Base-by-base conservation (phyloP, 208 protist genomes). In the Trypanosoma mega region DNA sequence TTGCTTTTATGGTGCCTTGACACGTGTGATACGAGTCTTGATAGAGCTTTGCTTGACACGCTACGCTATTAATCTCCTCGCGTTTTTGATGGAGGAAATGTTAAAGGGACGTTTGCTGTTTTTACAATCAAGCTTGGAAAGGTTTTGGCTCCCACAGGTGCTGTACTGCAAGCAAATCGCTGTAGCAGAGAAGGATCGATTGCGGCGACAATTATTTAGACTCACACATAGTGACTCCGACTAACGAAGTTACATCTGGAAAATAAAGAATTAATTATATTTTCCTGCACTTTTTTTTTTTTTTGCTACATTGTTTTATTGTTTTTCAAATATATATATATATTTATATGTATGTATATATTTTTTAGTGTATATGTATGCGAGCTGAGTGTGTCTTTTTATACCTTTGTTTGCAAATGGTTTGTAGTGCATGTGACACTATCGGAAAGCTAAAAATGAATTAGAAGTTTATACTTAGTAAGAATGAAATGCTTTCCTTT, bases 161-260 rank as follows among this genome's bases (percentile, higher is more conserved):
- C 27, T 74, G 11, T 16, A 56, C 9, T 71, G 55, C 24, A 63
- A 65, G 23, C 58, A 73, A 45, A 68, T 94, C 3, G 74, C 82
- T n/a, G 34, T 50, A 0, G 77, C 72, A 24, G 82, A 94, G 57
- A 89, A 75, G 59, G 72, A 64, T 11, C 77, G 82, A 5, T 45
- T 94, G 33, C 47, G 49, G 23, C 80, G 76, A 50, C 74, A 70
- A 30, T 44, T 90, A 36, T 74, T 80, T 29, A 51, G 62, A 24
- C 72, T 94, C 33, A 88, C 71, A 4, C 77, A 92, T 69, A 94
- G 88, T 47, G 88, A 94, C 63, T 94, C 88, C 9, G 88, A 94
- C 47, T 92, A 64, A 47, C 20, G 27, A 2, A n/a, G n/a, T n/a
- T n/a, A n/a, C n/a, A n/a, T n/a, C n/a, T n/a, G n/a, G n/a, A n/a